These are phyloP conservation scores for Casuarina equisetifolia DNA, from an alignment of 306 rosid genomes.

Conservation along the genomic window DNA sequence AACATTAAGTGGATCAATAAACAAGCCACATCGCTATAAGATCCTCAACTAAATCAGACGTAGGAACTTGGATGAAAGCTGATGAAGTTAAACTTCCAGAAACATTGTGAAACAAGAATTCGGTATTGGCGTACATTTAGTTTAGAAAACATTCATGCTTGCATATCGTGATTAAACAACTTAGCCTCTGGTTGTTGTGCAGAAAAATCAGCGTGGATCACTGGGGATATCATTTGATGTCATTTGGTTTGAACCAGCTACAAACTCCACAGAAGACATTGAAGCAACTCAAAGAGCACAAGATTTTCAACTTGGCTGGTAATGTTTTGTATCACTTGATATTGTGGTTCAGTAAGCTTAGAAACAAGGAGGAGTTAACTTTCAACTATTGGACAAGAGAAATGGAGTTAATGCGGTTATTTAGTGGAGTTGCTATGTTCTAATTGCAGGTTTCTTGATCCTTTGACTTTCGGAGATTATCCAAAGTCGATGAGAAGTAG, in stretches of 20 bases:
- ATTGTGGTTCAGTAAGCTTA: background rate
- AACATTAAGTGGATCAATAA: background rate
- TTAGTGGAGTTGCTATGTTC: background rate
- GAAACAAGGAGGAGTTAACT: background rate
- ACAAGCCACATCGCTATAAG: background rate
- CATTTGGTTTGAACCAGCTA: constrained; percentile 71
- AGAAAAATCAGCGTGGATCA: constrained; percentile 65
- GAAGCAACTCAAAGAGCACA: constrained; percentile 84
- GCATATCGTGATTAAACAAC: background rate
- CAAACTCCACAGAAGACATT: constrained; percentile 63
- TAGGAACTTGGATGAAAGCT: background rate
- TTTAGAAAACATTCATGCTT: background rate
- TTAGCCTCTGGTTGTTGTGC: constrained; percentile 7
- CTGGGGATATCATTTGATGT: constrained; percentile 83
- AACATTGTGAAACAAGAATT: too few species aligned
- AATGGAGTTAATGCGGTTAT: background rate
- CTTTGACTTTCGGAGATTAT: constrained; percentile 74
- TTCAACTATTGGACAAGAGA: background rate
- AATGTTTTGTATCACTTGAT: constrained; percentile 6
- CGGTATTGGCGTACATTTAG: background rate
- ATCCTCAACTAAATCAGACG: background rate
- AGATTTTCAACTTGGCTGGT: constrained; percentile 99
- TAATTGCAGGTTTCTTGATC: constrained; percentile 70
- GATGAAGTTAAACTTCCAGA: background rate
- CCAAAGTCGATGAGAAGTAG: constrained; percentile 70